Conservation (phyloP, 2,329 filamentous ascomycete genomes). For the Stagonosporopsis rhizophila region DNA sequence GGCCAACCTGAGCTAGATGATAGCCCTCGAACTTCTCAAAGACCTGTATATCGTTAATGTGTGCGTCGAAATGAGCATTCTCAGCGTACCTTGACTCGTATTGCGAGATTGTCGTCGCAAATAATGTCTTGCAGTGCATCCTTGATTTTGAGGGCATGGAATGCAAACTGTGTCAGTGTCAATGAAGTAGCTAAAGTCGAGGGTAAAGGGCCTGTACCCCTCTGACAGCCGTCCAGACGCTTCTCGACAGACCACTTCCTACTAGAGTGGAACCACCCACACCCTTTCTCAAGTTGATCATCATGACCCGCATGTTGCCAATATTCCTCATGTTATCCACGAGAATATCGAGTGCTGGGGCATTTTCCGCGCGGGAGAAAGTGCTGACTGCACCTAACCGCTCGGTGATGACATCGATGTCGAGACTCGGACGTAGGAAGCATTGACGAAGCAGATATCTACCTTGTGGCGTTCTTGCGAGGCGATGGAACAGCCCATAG, state of each 20-base stretch:
- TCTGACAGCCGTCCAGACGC: slow-evolving; percentile 76
- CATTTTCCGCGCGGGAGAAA: slow-evolving; percentile 73
- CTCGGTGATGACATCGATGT: slow-evolving; percentile 71
- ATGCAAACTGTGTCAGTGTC: slow-evolving; percentile 65
- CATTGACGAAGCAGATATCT: slow-evolving; percentile 75
- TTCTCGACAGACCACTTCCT: slow-evolving; percentile 65
- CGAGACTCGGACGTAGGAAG: slow-evolving; percentile 79
- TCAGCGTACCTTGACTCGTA: slow-evolving; percentile 62
- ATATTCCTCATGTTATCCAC: slow-evolving; percentile 70
- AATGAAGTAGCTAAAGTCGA: not conserved
- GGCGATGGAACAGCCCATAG: slow-evolving; percentile 79
- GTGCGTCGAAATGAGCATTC: not conserved
- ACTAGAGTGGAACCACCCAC: slow-evolving; percentile 63
- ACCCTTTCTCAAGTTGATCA: slow-evolving; percentile 79
- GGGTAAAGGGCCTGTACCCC: slow-evolving; percentile 48
- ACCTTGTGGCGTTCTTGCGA: slow-evolving; percentile 81
- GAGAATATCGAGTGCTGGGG: slow-evolving; percentile 62
- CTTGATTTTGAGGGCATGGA: slow-evolving; percentile 72
- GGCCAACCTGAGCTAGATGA: slow-evolving; percentile 70
- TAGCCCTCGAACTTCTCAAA: slow-evolving; percentile 65
- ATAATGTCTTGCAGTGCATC: slow-evolving; percentile 67
- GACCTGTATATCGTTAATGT: slow-evolving; percentile 53
- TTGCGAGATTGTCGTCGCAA: slow-evolving; percentile 59
- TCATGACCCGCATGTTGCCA: slow-evolving; percentile 74
- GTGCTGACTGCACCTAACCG: slow-evolving; percentile 73